A percentile compares a stretch with the other conserved stretches of the same genome.
phyloP scores from a whole-genome alignment of 1,284 basidiomycete species.

The Malassezia pachydermatis region DNA sequence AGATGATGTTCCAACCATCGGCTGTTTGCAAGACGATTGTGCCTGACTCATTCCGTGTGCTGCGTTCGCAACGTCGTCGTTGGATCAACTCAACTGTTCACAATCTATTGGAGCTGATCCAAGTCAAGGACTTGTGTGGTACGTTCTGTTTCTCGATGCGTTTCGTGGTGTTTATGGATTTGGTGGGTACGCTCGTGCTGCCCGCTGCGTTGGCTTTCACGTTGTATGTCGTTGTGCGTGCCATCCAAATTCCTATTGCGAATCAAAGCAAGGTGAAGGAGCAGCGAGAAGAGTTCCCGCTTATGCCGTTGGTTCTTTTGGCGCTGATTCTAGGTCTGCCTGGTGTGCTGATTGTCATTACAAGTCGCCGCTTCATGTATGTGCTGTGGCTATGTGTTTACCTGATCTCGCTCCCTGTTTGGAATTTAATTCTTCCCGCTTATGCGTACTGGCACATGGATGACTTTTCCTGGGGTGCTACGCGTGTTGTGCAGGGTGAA shows the following conservation, averaged over 20 bases:
- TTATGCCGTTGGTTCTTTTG: constrained; percentile 43
- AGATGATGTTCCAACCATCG: constrained; percentile 52
- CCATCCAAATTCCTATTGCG: constrained; percentile 28
- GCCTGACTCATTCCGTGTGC: constrained; percentile 51
- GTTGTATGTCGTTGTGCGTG: constrained; percentile 45
- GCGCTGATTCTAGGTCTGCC: constrained; percentile 51
- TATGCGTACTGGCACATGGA: constrained; percentile 50
- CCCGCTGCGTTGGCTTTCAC: constrained; percentile 52
- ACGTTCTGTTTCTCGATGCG: constrained; percentile 53
- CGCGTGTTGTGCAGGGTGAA: constrained; percentile 47
- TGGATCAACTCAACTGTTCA: constrained; percentile 53
- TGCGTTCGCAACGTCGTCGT: constrained; percentile 51
- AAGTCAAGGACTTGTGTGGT: constrained; percentile 51
- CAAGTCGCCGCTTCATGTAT: constrained; percentile 49
- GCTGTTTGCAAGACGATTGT: constrained; percentile 52
- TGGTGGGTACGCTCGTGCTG: constrained; percentile 51
- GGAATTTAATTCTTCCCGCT: constrained; percentile 50
- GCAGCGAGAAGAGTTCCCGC: constrained; percentile 21
- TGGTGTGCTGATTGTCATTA: constrained; percentile 51
- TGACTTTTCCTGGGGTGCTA: constrained; percentile 50
- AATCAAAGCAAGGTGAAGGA: constrained; percentile 6
- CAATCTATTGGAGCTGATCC: constrained; percentile 51
- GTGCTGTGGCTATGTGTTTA: constrained; percentile 52
- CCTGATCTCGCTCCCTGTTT: constrained; percentile 50
- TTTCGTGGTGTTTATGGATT: constrained; percentile 50